Evolutionary conservation across 73 alveolate species (phyloP).

Genomic region (Tetrahymena borealis): DNA sequence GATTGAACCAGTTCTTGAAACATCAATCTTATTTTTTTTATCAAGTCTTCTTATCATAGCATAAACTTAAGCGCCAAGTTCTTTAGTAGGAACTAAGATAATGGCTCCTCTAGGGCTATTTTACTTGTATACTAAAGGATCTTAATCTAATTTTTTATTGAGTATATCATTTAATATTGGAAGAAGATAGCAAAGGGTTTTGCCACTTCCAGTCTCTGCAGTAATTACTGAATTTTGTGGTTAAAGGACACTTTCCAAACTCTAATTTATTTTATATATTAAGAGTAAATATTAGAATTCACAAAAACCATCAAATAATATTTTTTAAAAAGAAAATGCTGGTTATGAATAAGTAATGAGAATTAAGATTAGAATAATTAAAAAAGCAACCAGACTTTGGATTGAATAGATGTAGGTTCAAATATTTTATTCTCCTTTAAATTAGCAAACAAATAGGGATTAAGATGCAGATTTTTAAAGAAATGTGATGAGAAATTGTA

Average conservation of each 20-base stretch:
- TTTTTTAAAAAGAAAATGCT: background rate
- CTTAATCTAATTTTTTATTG: conserved; percentile 41
- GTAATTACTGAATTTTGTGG: conserved; percentile 95
- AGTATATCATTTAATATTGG: conserved; percentile 94
- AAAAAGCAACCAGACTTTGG: background rate
- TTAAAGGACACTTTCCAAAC: conserved; percentile 91
- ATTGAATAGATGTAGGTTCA: background rate
- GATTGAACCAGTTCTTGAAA: background rate
- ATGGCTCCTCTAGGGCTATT: background rate
- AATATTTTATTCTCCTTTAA: background rate
- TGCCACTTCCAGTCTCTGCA: conserved; percentile 99
- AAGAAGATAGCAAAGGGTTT: conserved; percentile 92
- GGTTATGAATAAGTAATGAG: no score
- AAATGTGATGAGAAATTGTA: background rate
- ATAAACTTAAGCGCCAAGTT: background rate
- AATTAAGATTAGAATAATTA: background rate
- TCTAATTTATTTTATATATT: background rate
- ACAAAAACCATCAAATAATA: background rate
- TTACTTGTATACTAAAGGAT: background rate
- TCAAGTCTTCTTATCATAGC: background rate
- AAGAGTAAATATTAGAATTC: background rate
- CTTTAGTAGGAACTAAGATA: background rate
- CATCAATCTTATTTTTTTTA: background rate
- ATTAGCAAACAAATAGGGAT: background rate
- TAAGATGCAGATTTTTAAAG: background rate